phyloP scores from a whole-genome alignment of 352 stramenopile species.

The Globisporangium echinulatum region DNA sequence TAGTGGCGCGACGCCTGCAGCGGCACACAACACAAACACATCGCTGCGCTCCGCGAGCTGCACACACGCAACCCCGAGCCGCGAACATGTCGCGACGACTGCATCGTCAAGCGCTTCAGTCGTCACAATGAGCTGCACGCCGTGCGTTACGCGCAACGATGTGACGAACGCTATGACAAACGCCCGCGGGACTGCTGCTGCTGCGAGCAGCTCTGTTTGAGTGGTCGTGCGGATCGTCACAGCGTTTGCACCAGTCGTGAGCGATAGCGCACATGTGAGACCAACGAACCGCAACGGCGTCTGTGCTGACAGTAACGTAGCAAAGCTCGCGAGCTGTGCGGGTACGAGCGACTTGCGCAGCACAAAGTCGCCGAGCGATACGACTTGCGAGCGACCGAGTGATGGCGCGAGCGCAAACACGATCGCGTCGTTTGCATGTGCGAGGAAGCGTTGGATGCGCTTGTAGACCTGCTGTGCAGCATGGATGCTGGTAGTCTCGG shows the following conservation, averaged over 20 bases:
- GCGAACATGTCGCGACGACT: slow-evolving; percentile 35
- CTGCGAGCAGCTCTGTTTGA: slow-evolving; percentile 20
- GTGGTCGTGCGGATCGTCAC: slow-evolving; percentile 22
- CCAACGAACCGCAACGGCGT: slow-evolving; percentile 30
- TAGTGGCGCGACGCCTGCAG: slow-evolving; percentile 30
- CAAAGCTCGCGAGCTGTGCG: slow-evolving; percentile 29
- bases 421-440: slow-evolving; percentile 23
- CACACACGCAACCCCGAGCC: slow-evolving; percentile 46
- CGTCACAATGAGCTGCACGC: slow-evolving; percentile 40
- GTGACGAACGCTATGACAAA: slow-evolving; percentile 28
- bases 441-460: slow-evolving; percentile 29
- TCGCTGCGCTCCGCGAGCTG: slow-evolving; percentile 53
- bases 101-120: slow-evolving; percentile 37
- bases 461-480: slow-evolving; percentile 15
- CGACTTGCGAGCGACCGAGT: slow-evolving; percentile 27
- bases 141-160: slow-evolving; percentile 11
- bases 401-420: slow-evolving; percentile 28
- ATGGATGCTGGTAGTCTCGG: neutral
- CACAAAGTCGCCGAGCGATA: slow-evolving; percentile 39
- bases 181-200: slow-evolving; percentile 14
- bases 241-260: slow-evolving; percentile 27
- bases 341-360: slow-evolving; percentile 43
- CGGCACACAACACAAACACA: slow-evolving; percentile 30
- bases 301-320: slow-evolving; percentile 5
- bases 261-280: slow-evolving; percentile 28